These are phyloP conservation scores for Backusella mclennaniae DNA, from an alignment of 192 early-diverging fungal genomes.

Conservation along the genomic window DNA sequence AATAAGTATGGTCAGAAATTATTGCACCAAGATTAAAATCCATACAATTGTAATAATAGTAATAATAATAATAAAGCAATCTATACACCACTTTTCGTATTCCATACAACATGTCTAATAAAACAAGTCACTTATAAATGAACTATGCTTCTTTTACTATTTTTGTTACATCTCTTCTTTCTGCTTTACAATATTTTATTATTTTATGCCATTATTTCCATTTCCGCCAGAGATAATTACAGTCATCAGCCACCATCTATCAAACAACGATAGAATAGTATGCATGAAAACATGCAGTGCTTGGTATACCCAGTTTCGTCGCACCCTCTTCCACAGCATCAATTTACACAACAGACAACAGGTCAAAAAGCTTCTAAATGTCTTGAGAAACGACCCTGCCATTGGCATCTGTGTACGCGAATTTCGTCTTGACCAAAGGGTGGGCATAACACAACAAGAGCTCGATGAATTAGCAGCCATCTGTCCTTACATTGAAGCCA, in stretches of 20 bases:
- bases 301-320: background rate
- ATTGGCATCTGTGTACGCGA: background rate
- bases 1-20: constrained; percentile 4
- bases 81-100: too few species aligned
- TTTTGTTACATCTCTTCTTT: background rate
- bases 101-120: too few species aligned
- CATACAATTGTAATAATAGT: too few species aligned
- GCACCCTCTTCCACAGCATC: background rate
- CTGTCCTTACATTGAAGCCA: background rate
- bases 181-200: background rate
- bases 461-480: background rate
- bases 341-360: background rate
- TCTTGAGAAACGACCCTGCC: background rate
- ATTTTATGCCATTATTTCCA: background rate
- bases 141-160: background rate
- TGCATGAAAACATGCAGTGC: background rate
- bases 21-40: background rate
- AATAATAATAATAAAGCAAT: too few species aligned
- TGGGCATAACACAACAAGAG: background rate
- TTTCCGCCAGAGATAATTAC: background rate
- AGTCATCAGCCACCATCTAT: background rate
- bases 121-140: too few species aligned
- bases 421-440: background rate
- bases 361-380: background rate
- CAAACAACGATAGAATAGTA: background rate